Evolutionary conservation across 805 yeast genomes (phyloP).

Genomic region (Debaryomyces prosopidis): DNA sequence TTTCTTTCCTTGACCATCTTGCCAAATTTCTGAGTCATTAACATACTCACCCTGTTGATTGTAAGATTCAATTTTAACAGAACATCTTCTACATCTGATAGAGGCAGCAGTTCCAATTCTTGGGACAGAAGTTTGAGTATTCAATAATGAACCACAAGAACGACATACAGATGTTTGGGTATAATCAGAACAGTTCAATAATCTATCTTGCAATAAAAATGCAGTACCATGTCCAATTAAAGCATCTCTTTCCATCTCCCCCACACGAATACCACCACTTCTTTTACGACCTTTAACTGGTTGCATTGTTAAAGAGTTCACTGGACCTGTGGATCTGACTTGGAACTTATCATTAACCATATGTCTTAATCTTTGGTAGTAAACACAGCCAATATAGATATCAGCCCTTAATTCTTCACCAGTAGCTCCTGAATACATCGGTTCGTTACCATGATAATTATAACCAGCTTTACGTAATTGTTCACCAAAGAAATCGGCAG

Average conservation of each 20-base stretch:
- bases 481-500: constrained; percentile 97
- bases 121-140: constrained; percentile 90
- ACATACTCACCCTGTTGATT: constrained; percentile 47
- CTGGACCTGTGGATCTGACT: constrained; percentile 98
- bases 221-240: constrained; percentile 98
- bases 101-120: constrained; percentile 80
- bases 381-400: constrained; percentile 94
- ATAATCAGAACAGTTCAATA: constrained; percentile 93
- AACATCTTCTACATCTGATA: constrained; percentile 89
- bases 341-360: constrained; percentile 99
- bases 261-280: constrained; percentile 98
- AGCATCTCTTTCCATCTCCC: constrained; percentile 99
- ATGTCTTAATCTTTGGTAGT: constrained; percentile 97
- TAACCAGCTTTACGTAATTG: constrained; percentile 86
- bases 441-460: constrained; percentile 98
- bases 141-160: constrained; percentile 86
- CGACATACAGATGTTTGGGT: constrained; percentile 89
- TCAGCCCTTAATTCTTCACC: constrained; percentile 97
- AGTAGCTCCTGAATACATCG: constrained; percentile 97
- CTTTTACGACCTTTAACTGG: constrained; percentile 99
- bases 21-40: constrained; percentile 84
- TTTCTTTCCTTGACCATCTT: constrained; percentile 92
- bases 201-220: constrained; percentile 88
- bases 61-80: constrained; percentile 64
- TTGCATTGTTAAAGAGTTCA: constrained; percentile 95